These are phyloP conservation scores for Jimgerdemannia lactiflua DNA, from an alignment of 192 early-diverging fungal genomes.

Conservation along the genomic window DNA sequence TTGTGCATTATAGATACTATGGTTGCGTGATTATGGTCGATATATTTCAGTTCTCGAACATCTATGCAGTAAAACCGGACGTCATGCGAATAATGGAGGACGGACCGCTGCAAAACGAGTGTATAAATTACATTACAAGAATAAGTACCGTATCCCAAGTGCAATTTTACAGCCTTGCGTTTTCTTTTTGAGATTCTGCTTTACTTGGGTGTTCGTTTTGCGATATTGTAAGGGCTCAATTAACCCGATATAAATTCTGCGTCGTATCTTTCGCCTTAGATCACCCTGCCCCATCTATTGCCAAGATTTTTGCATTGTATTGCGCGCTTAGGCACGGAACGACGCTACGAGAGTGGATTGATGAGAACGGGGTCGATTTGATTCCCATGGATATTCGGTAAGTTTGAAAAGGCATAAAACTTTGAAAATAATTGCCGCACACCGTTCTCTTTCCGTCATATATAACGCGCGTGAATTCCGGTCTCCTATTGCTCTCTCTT, in stretches of 20 bases:
- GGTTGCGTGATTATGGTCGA: conserved; percentile 89
- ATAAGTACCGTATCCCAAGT: conserved; percentile 24
- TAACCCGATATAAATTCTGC: neutral
- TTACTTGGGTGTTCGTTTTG: too few species aligned
- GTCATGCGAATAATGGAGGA: conserved; percentile 62
- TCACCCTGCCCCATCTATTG: conserved; percentile 53
- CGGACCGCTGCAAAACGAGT: conserved; percentile 70
- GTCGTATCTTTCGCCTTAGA: conserved; percentile 20
- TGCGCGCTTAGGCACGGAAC: conserved; percentile 73
- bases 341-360: conserved; percentile 84
- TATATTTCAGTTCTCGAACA: conserved; percentile 94
- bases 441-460: too few species aligned
- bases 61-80: conserved; percentile 71
- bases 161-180: too few species aligned
- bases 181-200: too few species aligned
- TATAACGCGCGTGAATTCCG: too few species aligned
- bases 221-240: too few species aligned
- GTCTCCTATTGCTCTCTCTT: too few species aligned
- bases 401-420: neutral
- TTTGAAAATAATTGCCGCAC: neutral
- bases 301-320: conserved; percentile 75
- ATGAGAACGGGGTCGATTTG: conserved; percentile 64
- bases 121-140: conserved; percentile 68
- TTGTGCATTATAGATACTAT: conserved; percentile 59
- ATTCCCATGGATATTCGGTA: conserved; percentile 83